Evolutionary conservation across 2,329 filamentous ascomycete genomes (phyloP).

Genomic region (Leptographium wingfieldii): DNA sequence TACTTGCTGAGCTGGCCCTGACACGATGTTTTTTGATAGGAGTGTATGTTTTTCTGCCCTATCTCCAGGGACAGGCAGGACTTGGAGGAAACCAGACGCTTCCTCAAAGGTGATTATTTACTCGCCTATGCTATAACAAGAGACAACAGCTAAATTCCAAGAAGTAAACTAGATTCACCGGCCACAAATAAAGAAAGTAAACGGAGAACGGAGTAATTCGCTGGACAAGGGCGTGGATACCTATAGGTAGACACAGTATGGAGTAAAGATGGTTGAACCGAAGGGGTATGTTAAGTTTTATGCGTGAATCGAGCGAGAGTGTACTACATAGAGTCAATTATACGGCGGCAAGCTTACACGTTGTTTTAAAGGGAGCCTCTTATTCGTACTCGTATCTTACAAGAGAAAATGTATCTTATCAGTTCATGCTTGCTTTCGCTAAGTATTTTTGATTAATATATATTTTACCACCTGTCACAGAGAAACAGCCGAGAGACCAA

Average conservation of each 20-base stretch:
- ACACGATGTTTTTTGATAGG: not conserved
- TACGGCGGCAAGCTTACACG: too few relatives aligned
- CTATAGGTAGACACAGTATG: not conserved
- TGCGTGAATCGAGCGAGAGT: not conserved
- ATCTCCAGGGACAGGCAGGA: conserved; percentile 4
- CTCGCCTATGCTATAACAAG: not conserved
- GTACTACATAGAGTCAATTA: not conserved
- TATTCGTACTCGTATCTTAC: too few relatives aligned
- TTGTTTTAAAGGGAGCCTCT: too few relatives aligned
- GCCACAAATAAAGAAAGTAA: not conserved
- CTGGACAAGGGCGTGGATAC: not conserved
- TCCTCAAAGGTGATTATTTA: not conserved
- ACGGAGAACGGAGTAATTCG: not conserved
- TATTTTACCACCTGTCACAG: too few relatives aligned
- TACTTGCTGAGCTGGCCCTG: not conserved
- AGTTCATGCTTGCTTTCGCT: too few relatives aligned
- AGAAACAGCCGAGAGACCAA: too few relatives aligned
- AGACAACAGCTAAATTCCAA: not conserved
- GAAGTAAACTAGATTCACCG: not conserved
- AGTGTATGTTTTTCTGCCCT: conserved; percentile 11
- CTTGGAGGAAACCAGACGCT: not conserved
- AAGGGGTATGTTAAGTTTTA: not conserved
- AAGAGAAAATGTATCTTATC: too few relatives aligned
- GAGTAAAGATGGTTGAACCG: not conserved
- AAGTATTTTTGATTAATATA: too few relatives aligned